Evolutionary conservation across 176 grass and related monocot species (phyloP).

Genomic region (Raddia guianensis): DNA sequence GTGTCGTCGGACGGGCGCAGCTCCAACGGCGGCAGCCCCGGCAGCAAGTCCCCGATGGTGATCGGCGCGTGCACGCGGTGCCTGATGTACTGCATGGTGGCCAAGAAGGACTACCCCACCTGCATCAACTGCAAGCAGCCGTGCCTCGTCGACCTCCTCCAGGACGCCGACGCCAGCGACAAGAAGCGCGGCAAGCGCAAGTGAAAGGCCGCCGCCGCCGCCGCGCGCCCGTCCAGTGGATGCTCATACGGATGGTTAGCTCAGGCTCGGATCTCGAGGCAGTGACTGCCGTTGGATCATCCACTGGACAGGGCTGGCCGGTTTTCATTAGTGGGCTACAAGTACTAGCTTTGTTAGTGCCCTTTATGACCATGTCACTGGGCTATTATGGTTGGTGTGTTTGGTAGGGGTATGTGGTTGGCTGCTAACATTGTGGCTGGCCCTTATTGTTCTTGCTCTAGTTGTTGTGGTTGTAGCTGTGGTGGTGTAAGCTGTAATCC

Average conservation of each 20-base stretch:
- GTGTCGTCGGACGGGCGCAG: constrained; percentile 54
- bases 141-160: constrained; percentile 62
- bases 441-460: background rate
- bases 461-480: background rate
- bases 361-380: constrained; percentile 12
- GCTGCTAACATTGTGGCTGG: background rate
- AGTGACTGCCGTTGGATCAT: constrained; percentile 67
- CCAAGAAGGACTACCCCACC: constrained; percentile 61
- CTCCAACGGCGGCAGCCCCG: constrained; percentile 53
- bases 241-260: constrained; percentile 60
- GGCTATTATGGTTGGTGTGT: constrained; percentile 25
- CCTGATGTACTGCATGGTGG: constrained; percentile 80
- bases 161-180: constrained; percentile 25
- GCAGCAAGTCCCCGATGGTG: constrained; percentile 59
- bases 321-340: constrained; percentile 19
- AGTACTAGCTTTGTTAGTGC: constrained; percentile 19
- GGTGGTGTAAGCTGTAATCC: constrained; percentile 14
- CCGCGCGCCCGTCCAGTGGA: constrained; percentile 47
- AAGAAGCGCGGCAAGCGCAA: constrained; percentile 56
- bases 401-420: background rate
- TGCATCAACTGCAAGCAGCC: constrained; percentile 74
- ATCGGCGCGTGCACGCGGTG: constrained; percentile 67
- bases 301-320: constrained; percentile 44
- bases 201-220: background rate
- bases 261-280: constrained; percentile 7